phyloP scores from a whole-genome alignment of 2,329 filamentous ascomycete genomes.

The Beauveria sp. region DNA sequence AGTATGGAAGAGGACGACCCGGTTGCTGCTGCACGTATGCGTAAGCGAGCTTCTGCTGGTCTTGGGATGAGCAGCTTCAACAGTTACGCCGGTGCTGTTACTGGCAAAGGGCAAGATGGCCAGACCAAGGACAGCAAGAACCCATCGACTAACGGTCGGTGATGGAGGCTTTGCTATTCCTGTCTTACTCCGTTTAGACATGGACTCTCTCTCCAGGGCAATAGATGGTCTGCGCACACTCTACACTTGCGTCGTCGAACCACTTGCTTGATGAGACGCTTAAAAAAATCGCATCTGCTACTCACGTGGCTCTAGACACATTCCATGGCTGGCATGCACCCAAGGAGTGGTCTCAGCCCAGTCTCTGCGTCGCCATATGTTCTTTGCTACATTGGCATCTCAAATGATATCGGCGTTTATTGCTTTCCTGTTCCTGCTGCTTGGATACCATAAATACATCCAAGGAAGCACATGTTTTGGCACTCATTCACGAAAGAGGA shows the following conservation, averaged over 20 bases:
- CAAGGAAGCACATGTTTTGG: neutral
- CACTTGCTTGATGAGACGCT: neutral
- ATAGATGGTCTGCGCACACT: neutral
- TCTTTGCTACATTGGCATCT: neutral
- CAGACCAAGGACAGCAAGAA: conserved; percentile 23
- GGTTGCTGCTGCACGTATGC: conserved; percentile 33
- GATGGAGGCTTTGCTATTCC: neutral
- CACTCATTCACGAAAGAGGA: neutral
- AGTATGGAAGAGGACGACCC: conserved; percentile 56
- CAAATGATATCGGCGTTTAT: neutral
- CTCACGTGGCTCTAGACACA: neutral
- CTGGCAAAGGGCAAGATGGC: conserved; percentile 20
- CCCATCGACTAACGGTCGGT: conserved; percentile 22
- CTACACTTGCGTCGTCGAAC: neutral
- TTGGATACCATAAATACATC: neutral
- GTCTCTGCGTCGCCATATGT: neutral
- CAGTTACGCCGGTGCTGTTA: conserved; percentile 33
- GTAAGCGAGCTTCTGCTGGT: conserved; percentile 42
- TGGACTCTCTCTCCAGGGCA: neutral
- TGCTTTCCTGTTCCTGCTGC: neutral
- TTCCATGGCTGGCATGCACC: neutral
- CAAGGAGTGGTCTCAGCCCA: neutral
- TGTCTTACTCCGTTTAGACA: neutral
- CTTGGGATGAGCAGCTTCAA: conserved; percentile 30
- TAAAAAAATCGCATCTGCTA: neutral